A percentile compares a stretch with the other conserved stretches of the same genome.
Conservation (phyloP, 2,329 filamentous ascomycete genomes). For the Fusarium mundagurra region DNA sequence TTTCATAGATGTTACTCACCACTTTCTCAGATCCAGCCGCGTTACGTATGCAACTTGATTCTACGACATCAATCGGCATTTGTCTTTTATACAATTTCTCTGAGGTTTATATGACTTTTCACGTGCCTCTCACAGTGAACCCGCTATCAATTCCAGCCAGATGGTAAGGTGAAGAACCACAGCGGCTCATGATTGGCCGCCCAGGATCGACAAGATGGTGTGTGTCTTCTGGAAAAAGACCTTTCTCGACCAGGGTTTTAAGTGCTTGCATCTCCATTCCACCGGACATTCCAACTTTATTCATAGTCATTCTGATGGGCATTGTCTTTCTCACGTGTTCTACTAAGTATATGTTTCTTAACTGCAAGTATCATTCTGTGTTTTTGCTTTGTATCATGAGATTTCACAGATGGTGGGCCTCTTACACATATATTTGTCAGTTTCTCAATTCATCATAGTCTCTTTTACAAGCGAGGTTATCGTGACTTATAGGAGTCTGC, state of each 20-base stretch:
- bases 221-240: conserved; percentile 28
- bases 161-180: conserved; percentile 24
- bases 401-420: neutral
- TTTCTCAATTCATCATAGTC: neutral
- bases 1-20: neutral
- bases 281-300: neutral
- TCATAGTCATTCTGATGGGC: neutral
- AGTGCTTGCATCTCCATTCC: conserved; percentile 39
- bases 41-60: neutral
- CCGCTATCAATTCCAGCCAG: conserved; percentile 23
- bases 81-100: neutral
- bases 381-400: neutral
- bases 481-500: neutral
- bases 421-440: neutral
- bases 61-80: neutral
- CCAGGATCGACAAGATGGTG: conserved; percentile 9
- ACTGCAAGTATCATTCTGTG: neutral
- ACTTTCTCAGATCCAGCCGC: neutral
- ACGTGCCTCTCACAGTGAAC: conserved; percentile 9
- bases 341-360: neutral
- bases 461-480: conserved; percentile 4
- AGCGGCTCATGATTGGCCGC: conserved; percentile 29
- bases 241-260: conserved; percentile 39
- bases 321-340: neutral
- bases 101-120: neutral